Evolutionary conservation across 495 filamentous ascomycete species (phyloP), one percentile per base, ranked within the genome.

Genomic region (Penicillium herquei): DNA sequence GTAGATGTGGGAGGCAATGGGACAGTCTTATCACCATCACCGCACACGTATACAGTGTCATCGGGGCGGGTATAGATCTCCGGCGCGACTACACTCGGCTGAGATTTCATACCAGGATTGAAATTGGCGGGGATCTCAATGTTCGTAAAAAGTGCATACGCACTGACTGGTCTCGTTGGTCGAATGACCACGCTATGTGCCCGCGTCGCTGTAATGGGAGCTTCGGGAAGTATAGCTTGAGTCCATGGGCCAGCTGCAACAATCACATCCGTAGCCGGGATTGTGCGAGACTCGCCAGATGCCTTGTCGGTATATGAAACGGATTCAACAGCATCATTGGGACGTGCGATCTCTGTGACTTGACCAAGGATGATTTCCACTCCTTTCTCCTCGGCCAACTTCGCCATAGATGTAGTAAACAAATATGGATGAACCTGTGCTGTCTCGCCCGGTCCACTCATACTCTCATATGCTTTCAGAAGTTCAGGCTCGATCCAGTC

Each of bases 181-280:
- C 83, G 79, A 56, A 95, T 95, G 9, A 92, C 90, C 21, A 98
- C 90, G 70, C 88, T 92, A 72, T 98, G 95, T 0, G 94, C 94
- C 39, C 95, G 82, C 43, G 92, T 78, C 0, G 87, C 88, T 39
- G 86, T 81, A 55, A 98, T 90, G 3, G 90, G 91, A 7, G 89
- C 84, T 14, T 79, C 73, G 3, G 94, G 89, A 39, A 89, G 83
- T 1, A 98, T 69, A 4, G 72, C 76, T 26, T 77, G 78, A 0
- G 92, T 96, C 94, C 94, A 98, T 3, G 94, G 94, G 0, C 94
- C 94, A 10, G 94, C 92, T 8, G 91, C 78, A 21, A 98, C 74
- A 30, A 98, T 77, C 3, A 96, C 81, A 63, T 91, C 90, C 9
- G 91, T 94, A 12, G 92, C 90, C 12, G 81, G 76, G 43, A 91